Evolutionary conservation across 2,329 filamentous ascomycete genomes (phyloP), one percentile per base, ranked within the genome.

Genomic region (Cladophialophora carrionii): DNA sequence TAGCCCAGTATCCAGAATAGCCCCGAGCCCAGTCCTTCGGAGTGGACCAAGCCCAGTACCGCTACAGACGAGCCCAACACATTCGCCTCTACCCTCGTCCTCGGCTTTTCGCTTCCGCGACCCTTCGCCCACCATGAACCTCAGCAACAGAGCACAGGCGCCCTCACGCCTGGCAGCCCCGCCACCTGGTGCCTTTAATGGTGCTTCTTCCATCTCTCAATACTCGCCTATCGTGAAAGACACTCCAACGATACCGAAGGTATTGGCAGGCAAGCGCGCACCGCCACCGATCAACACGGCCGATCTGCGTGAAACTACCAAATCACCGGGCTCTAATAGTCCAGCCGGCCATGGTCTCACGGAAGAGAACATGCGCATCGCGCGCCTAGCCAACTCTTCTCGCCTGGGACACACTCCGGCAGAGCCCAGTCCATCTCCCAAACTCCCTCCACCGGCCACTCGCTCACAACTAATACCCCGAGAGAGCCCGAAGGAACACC

Each of bases 221-320:
- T 72, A 72, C 54, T 72, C 70, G 14, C 70, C 70, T 5, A 71
- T 72, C 26, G 68, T 71, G 29, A 71, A 71, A 62, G 68, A 68
- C n/a, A 53, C 66, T 24, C 65, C 69, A 12, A 63, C 7, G 54
- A 37, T 49, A 31, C 2, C 54, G 6, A 58, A 52, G 20, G 20
- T 22, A 3, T 53, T 43, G 1, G 10, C 51, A 3, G 55, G 29
- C 41, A 69, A 68, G 52, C 56, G 56, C 41, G 41, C 61, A 22
- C 68, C 63, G 14, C 60, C 67, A 61, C 67, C 70, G 14, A 61
- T 70, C 20, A 37, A 59, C 5, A 70, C 67, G 29, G 48, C 67
- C 2, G 60, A 67, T 52, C 29, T 63, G 26, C 24, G 58, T 22
- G 24, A 57, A 43, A 48, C 41, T 10, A 24, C 31, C 9, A 58